A percentile compares a stretch with the other conserved stretches of the same genome.
These are phyloP conservation scores for Fusarium napiforme DNA, from an alignment of 2,329 filamentous ascomycete genomes.

Conservation along the genomic window DNA sequence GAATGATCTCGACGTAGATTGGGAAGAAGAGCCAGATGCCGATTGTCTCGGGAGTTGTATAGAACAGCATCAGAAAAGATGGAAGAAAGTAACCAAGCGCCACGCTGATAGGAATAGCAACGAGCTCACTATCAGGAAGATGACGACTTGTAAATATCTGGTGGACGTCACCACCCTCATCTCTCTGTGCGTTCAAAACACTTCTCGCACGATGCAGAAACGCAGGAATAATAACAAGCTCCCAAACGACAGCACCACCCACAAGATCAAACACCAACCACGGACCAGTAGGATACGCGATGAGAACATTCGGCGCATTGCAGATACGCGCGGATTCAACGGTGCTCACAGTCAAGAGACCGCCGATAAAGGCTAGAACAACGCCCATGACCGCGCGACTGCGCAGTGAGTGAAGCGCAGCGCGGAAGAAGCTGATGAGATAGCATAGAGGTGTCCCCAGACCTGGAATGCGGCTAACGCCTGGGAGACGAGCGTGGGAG, in stretches of 20 bases:
- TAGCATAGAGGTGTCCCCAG: slow-evolving; percentile 61
- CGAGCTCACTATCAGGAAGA: slow-evolving; percentile 62
- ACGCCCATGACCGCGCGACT: slow-evolving; percentile 54
- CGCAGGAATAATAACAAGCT: slow-evolving; percentile 62
- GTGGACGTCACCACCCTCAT: slow-evolving; percentile 22
- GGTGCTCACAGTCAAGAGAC: slow-evolving; percentile 60
- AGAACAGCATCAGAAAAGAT: slow-evolving; percentile 58
- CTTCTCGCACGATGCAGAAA: slow-evolving; percentile 57
- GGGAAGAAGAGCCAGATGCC: slow-evolving; percentile 64
- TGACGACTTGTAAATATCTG: slow-evolving; percentile 47
- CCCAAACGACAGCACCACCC: slow-evolving; percentile 63
- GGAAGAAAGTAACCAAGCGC: slow-evolving; percentile 60
- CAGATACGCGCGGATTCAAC: slow-evolving; percentile 61
- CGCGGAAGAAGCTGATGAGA: slow-evolving; percentile 61
- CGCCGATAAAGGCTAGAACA: slow-evolving; percentile 58
- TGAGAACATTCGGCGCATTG: slow-evolving; percentile 50
- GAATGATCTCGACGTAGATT: slow-evolving; percentile 58
- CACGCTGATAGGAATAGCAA: slow-evolving; percentile 65
- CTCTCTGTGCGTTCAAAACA: slow-evolving; percentile 44
- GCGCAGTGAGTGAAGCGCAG: slow-evolving; percentile 55
- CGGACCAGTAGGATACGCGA: slow-evolving; percentile 52
- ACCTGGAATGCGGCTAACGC: slow-evolving; percentile 56
- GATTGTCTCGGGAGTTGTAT: slow-evolving; percentile 52
- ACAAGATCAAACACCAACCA: slow-evolving; percentile 62
- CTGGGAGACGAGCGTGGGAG: slow-evolving; percentile 57